Conservation (phyloP, 2,329 filamentous ascomycete genomes). For the Ceratocystis colombiana region DNA sequence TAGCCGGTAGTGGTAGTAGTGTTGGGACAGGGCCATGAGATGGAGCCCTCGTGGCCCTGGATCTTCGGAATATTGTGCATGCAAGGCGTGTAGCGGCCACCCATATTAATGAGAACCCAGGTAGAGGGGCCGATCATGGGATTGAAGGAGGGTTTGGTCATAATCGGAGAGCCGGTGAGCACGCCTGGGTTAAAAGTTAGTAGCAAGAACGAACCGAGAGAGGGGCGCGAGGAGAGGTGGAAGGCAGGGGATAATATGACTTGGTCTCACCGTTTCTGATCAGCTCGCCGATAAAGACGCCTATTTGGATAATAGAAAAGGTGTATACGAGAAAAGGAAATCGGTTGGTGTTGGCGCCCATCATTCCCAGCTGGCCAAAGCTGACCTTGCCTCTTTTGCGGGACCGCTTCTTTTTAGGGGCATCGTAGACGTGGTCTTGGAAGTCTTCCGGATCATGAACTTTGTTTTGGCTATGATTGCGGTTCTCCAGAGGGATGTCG, state of each 20-base stretch:
- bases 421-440: slow-evolving; percentile 54
- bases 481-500: slow-evolving; percentile 49
- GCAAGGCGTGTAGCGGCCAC: slow-evolving; percentile 80
- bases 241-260: neutral
- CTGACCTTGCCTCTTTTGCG: slow-evolving; percentile 39
- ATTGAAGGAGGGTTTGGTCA: slow-evolving; percentile 79
- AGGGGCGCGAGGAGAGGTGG: slow-evolving; percentile 19
- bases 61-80: slow-evolving; percentile 74
- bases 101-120: slow-evolving; percentile 92
- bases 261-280: slow-evolving; percentile 61
- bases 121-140: slow-evolving; percentile 93
- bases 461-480: slow-evolving; percentile 27
- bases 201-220: neutral
- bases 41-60: slow-evolving; percentile 41
- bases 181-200: slow-evolving; percentile 41
- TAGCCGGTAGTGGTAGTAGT: slow-evolving; percentile 50
- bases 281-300: slow-evolving; percentile 81
- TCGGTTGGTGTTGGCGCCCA: slow-evolving; percentile 45
- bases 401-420: slow-evolving; percentile 32
- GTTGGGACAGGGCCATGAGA: slow-evolving; percentile 72
- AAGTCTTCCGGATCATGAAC: slow-evolving; percentile 34
- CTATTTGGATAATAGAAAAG: slow-evolving; percentile 65
- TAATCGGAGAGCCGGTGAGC: slow-evolving; percentile 66
- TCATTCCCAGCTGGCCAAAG: slow-evolving; percentile 51
- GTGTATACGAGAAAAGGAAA: slow-evolving; percentile 75